Evolutionary conservation across 805 yeast species (phyloP).

Genomic region (Sugiyamaella floridensis): DNA sequence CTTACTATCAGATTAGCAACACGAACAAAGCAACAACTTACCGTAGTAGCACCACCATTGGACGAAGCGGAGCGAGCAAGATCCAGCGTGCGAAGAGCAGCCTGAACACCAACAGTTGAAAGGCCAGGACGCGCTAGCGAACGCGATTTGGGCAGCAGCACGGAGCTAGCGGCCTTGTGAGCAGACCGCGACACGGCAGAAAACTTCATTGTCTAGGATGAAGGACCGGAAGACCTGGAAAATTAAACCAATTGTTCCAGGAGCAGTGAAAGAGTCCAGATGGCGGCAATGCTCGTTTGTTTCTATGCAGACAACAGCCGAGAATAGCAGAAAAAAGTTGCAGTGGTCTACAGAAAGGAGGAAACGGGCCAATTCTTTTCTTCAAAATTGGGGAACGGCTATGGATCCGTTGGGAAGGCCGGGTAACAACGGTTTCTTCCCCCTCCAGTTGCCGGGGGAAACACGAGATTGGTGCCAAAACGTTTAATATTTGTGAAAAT

Average conservation of each 20-base stretch:
- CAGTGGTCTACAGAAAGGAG: neutral
- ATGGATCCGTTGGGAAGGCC: neutral
- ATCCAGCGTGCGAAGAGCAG: conserved; percentile 28
- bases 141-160: conserved; percentile 4
- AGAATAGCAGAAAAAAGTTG: neutral
- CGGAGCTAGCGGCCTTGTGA: conserved; percentile 5
- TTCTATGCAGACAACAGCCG: neutral
- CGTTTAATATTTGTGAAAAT: no score
- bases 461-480: no score
- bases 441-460: neutral
- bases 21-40: conserved; percentile 14
- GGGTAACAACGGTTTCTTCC: neutral
- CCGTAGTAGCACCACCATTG: conserved; percentile 27
- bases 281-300: neutral
- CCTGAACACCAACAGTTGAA: conserved; percentile 17
- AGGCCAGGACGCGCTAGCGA: conserved; percentile 6
- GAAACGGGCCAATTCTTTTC: neutral
- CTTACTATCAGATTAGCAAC: neutral
- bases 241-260: neutral
- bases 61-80: conserved; percentile 24
- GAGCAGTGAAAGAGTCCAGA: neutral
- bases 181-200: conserved; percentile 10
- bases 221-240: neutral
- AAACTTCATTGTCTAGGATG: conserved; percentile 7
- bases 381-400: neutral